Conservation (phyloP, 352 stramenopile species). For the Phytophthora colocasiae region DNA sequence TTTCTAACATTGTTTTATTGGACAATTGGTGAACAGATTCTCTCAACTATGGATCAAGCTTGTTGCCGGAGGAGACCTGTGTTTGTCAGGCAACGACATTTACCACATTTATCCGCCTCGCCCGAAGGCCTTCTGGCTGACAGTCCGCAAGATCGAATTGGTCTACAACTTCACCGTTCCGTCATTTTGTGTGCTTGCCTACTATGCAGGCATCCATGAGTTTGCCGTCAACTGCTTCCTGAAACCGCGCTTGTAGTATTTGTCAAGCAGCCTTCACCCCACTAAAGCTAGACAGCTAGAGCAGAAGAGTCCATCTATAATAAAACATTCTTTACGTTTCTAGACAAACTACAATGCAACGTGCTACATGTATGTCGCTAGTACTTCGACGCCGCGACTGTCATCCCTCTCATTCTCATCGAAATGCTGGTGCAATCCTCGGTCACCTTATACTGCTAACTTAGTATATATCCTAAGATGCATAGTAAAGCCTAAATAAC, state of each 20-base stretch:
- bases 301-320: constrained; percentile 14
- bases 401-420: background rate
- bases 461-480: constrained; percentile 11
- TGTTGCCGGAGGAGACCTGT: constrained; percentile 48
- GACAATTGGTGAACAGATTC: constrained; percentile 34
- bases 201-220: constrained; percentile 39
- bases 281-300: constrained; percentile 2
- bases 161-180: constrained; percentile 51
- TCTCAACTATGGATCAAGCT: constrained; percentile 57
- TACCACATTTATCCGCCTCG: constrained; percentile 58
- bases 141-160: constrained; percentile 54
- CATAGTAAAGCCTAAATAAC: constrained; percentile 2
- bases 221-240: constrained; percentile 41
- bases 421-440: constrained; percentile 1
- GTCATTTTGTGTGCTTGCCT: constrained; percentile 39
- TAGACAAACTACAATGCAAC: no score
- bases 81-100: constrained; percentile 42
- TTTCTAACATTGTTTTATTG: constrained; percentile 8
- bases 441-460: no score
- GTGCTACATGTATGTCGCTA: background rate
- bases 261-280: background rate
- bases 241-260: constrained; percentile 14
- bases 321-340: constrained; percentile 4
- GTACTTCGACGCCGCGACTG: no score
- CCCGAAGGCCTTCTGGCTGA: constrained; percentile 50